phyloP scores from a whole-genome alignment of 768 basidiomycete species.

The Psilocybe azurescens region DNA sequence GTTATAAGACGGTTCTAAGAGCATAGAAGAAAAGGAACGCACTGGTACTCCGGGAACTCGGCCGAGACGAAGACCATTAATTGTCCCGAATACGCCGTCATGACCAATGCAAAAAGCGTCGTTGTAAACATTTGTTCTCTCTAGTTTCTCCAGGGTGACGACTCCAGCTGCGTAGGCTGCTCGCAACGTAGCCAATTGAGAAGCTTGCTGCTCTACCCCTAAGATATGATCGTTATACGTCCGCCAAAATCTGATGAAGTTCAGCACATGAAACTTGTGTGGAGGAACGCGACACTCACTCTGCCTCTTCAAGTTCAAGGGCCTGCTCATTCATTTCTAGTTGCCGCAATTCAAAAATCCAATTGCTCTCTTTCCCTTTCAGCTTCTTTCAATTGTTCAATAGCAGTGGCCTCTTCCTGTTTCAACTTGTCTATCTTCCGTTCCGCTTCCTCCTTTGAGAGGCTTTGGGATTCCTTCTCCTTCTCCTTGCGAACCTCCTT shows the following conservation, averaged over 20 bases:
- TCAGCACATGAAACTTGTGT: background rate
- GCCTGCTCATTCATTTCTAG: constrained; percentile 80
- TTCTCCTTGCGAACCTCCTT: constrained; percentile 83
- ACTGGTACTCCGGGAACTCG: constrained; percentile 86
- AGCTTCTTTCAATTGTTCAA: constrained; percentile 76
- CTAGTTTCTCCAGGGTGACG: constrained; percentile 79
- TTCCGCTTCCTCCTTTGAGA: constrained; percentile 68
- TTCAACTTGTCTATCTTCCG: constrained; percentile 76
- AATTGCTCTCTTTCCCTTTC: constrained; percentile 81
- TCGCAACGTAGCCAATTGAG: constrained; percentile 73
- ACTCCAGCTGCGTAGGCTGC: constrained; percentile 83
- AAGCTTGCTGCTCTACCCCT: constrained; percentile 64
- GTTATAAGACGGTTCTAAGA: constrained; percentile 14
- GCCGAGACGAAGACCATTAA: constrained; percentile 93
- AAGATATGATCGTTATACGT: constrained; percentile 76
- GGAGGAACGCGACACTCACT: constrained; percentile 51
- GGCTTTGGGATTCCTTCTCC: constrained; percentile 69
- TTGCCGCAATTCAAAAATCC: constrained; percentile 68
- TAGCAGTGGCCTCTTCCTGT: constrained; percentile 67
- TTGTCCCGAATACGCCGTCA: constrained; percentile 96
- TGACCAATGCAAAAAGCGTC: constrained; percentile 96
- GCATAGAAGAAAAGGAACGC: constrained; percentile 29
- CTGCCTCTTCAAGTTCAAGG: constrained; percentile 83
- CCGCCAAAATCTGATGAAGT: constrained; percentile 72
- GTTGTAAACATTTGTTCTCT: constrained; percentile 93